Evolutionary conservation across 2,329 filamentous ascomycete species (phyloP), one percentile per base, ranked within the genome.

Genomic region (Colletotrichum echinochloae): DNA sequence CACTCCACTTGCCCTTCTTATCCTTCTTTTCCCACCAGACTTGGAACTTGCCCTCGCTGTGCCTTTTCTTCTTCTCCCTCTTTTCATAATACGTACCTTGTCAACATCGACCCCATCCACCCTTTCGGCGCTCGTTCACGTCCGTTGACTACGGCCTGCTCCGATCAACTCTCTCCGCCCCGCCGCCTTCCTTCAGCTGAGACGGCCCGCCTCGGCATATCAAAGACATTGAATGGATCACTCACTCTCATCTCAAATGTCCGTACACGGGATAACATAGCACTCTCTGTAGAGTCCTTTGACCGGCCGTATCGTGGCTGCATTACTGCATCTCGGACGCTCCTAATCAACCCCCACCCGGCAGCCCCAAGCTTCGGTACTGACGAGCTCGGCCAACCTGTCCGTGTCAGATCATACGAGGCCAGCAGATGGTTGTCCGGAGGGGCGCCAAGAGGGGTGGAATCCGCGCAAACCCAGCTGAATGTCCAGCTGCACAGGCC

Each of bases 161-260:
- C 66, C 66, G 65, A 69, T 69, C 61, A 69, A 35, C 18, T 28
- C 49, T 44, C 60, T 16, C 28, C 56, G 41, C 16, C 37, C 46
- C 55, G 26, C 48, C 48, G 6, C 48, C 54, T 65, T 26, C 33
- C 41, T 59, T 16, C 18, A 33, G 48, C 62, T 54, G 66, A 52
- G 54, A 30, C 61, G 49, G 28, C 63, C 33, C 37, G 49, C 39
- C 56, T 23, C 48, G 56, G 63, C 41, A 64, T 35, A 44, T 61
- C 56, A 51, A 59, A 70, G 67, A 70, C 63, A 70, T 49, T 49
- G 63, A 70, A 66, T 57, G 55, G 46, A 51, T 39, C 59, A 48
- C 37, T 39, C 59, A 48, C 37, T 18, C 41, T 60, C 41, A 60
- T n/a, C 55, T 67, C 44, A 61, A n/a, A n/a, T n/a, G n/a, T n/a